These are phyloP conservation scores for Spiraea crenata DNA, from an alignment of 331 rosid genomes.

Conservation along the genomic window DNA sequence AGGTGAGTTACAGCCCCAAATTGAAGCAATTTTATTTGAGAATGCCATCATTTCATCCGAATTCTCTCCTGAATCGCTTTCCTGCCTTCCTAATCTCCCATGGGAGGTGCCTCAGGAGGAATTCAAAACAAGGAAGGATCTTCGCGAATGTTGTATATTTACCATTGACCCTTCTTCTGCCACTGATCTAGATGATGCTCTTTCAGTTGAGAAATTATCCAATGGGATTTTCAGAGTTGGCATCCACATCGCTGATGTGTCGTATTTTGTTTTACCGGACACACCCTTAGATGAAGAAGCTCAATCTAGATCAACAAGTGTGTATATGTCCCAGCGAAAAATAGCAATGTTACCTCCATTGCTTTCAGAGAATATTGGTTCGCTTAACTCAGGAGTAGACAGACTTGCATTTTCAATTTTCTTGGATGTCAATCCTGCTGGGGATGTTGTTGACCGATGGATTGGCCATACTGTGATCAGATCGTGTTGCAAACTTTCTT, in stretches of 20 bases:
- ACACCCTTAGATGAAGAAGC: conserved; percentile 72
- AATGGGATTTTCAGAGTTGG: conserved; percentile 79
- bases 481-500: conserved; percentile 88
- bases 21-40: conserved; percentile 73
- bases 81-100: conserved; percentile 54
- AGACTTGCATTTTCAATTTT: conserved; percentile 79
- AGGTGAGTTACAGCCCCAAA: conserved; percentile 53
- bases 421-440: conserved; percentile 52
- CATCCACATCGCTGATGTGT: conserved; percentile 78
- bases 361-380: conserved; percentile 67
- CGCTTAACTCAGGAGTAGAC: conserved; percentile 84
- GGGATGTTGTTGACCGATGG: conserved; percentile 70
- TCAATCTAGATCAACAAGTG: conserved; percentile 68
- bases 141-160: conserved; percentile 70
- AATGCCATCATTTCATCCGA: conserved; percentile 57
- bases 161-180: conserved; percentile 84
- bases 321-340: conserved; percentile 60
- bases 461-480: conserved; percentile 78
- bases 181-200: conserved; percentile 86
- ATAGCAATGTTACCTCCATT: conserved; percentile 76
- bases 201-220: conserved; percentile 65
- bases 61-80: conserved; percentile 53
- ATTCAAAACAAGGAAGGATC: conserved; percentile 55
- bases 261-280: conserved; percentile 80
- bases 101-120: conserved; percentile 76